Evolutionary conservation across 139 green algal genomes (phyloP).

Genomic region (Nannochloris sp.): DNA sequence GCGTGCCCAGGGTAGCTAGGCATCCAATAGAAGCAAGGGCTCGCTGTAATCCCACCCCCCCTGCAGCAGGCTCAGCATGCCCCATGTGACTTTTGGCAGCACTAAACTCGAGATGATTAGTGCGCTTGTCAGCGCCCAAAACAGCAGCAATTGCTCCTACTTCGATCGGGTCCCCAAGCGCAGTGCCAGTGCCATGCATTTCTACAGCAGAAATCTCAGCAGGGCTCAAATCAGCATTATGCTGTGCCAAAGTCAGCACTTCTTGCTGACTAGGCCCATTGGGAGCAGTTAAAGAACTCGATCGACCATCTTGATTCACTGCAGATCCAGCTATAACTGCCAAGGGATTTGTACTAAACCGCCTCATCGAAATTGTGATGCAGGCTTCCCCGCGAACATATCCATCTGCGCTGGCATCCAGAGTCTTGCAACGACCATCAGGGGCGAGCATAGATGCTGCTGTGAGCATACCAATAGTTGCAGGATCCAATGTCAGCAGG

Average conservation of each 20-base stretch:
- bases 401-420: conserved; percentile 65
- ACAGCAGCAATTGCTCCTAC: conserved; percentile 41
- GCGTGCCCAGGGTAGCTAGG: neutral
- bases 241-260: conserved; percentile 56
- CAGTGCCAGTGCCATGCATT: conserved; percentile 73
- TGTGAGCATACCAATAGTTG: conserved; percentile 41
- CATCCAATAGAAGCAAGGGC: neutral
- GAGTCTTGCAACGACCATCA: conserved; percentile 74
- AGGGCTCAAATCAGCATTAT: neutral
- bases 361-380: conserved; percentile 27
- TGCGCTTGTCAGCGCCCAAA: neutral
- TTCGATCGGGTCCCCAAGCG: conserved; percentile 78
- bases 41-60: conserved; percentile 32
- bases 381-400: conserved; percentile 73
- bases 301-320: conserved; percentile 87
- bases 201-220: conserved; percentile 37
- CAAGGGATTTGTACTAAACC: neutral
- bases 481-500: conserved; percentile 53
- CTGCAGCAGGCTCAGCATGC: conserved; percentile 74
- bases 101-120: neutral
- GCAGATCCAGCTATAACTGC: conserved; percentile 44
- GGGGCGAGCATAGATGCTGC: conserved; percentile 57
- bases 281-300: conserved; percentile 76
- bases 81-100: conserved; percentile 62
- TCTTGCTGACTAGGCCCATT: conserved; percentile 79